These are phyloP conservation scores for Spizellomyces sp. DNA, from an alignment of 192 early-diverging fungal species.

Conservation along the genomic window DNA sequence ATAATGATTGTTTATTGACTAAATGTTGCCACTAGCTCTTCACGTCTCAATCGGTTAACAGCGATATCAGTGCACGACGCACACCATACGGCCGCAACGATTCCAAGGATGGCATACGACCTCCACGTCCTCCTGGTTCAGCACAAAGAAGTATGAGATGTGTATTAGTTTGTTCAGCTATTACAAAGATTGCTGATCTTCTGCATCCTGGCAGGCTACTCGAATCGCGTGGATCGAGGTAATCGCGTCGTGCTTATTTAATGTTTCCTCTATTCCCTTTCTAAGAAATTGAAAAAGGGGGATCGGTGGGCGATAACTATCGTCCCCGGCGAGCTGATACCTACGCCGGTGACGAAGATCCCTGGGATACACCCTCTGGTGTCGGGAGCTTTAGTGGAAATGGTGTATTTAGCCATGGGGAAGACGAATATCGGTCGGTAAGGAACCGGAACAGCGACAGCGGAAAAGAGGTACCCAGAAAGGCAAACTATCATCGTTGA, in stretches of 20 bases:
- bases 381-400: conserved; percentile 34
- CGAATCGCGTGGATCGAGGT: conserved; percentile 15
- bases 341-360: conserved; percentile 31
- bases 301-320: not conserved
- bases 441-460: not conserved
- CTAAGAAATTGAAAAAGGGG: too few relatives aligned
- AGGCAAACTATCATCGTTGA: not conserved
- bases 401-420: conserved; percentile 26
- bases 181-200: not conserved
- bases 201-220: conserved; percentile 17
- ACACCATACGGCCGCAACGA: conserved; percentile 26
- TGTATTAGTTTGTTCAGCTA: not conserved
- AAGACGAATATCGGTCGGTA: conserved; percentile 1
- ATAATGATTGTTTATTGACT: conserved; percentile 1
- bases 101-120: conserved; percentile 21
- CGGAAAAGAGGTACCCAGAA: not conserved
- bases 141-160: conserved; percentile 24
- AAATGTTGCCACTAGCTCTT: conserved; percentile 30
- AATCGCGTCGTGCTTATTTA: not conserved
- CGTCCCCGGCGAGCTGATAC: conserved; percentile 2
- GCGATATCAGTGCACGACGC: conserved; percentile 33
- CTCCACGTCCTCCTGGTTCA: conserved; percentile 30
- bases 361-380: conserved; percentile 33
- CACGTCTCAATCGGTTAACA: conserved; percentile 42
- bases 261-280: too few relatives aligned